These are phyloP conservation scores for Lecanicillium sp. DNA, from an alignment of 2,329 filamentous ascomycete genomes.

Conservation along the genomic window DNA sequence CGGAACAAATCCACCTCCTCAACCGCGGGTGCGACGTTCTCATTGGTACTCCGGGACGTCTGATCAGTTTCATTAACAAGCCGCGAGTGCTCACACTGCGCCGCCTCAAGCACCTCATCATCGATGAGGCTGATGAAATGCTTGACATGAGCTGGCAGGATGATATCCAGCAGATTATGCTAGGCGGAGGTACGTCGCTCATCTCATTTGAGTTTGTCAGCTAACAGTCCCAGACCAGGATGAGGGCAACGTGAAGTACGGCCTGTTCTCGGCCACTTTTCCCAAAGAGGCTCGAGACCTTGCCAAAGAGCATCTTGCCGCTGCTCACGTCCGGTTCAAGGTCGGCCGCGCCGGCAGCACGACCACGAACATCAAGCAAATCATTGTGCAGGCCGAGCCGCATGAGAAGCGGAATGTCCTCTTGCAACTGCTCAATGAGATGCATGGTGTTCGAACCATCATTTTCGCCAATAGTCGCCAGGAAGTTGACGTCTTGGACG, in stretches of 20 bases:
- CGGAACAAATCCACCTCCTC: conserved; percentile 66
- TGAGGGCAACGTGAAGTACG: conserved; percentile 59
- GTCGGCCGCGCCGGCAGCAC: conserved; percentile 83
- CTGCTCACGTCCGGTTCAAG: conserved; percentile 71
- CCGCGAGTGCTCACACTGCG: conserved; percentile 62
- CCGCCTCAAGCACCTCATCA: conserved; percentile 73
- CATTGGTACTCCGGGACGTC: conserved; percentile 79
- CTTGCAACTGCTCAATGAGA: conserved; percentile 63
- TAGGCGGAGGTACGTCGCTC: conserved; percentile 65
- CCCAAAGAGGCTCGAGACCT: conserved; percentile 71
- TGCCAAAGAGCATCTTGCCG: conserved; percentile 68
- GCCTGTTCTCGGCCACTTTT: conserved; percentile 96
- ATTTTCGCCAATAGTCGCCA: conserved; percentile 84
- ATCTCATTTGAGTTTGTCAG: conserved; percentile 10
- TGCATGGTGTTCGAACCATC: conserved; percentile 70
- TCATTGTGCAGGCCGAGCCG: conserved; percentile 61
- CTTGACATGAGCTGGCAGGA: conserved; percentile 72
- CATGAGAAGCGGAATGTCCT: conserved; percentile 64
- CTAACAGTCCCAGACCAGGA: conserved; percentile 59
- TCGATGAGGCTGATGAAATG: conserved; percentile 96
- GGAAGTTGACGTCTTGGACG: conserved; percentile 76
- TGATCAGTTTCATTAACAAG: conserved; percentile 76
- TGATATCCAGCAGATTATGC: conserved; percentile 69
- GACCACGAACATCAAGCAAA: conserved; percentile 76
- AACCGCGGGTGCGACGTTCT: conserved; percentile 82